Evolutionary conservation across 2,329 filamentous ascomycete species (phyloP), one percentile per base, ranked within the genome.

Genomic region (Emericellopsis atlantica): DNA sequence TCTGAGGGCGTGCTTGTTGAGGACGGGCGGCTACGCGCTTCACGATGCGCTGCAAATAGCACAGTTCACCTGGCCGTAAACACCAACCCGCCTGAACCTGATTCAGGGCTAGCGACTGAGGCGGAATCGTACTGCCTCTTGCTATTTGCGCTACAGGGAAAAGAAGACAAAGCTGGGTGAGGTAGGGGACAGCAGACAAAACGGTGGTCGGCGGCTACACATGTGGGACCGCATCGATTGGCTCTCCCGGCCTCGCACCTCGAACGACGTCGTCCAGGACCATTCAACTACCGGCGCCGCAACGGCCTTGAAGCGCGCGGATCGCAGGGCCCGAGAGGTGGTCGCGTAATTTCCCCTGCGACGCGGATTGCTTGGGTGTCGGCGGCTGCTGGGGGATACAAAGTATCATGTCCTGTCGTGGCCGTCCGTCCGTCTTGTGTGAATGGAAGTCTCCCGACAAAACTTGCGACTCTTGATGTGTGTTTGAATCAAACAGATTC

Each of bases 171-270:
- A 15, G 31, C 31, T 32, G 31, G 15, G 31, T 12, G 6, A 32
- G 11, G 31, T 32, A 12, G 31, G 31, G 11, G 15, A 12, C 31
- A 12, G 6, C 32, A 15, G n/a, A 9, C 32, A 29, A 29, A 29
- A 21, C 5, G 32, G 33, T 35, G 15, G n/a, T 11, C 14, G 36
- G 36, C 36, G 36, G 36, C 36, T 38, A 32, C 35, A 36, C 22
- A 35, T 26, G 49, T 47, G 49, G 45, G 40, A 43, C 35, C 12
- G 14, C 37, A 36, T 43, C 44, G 53, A 55, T 56, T 54, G 54
- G 54, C 45, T 44, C 45, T 24, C 45, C 48, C 41, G 42, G 43
- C 44, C 40, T 42, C 39, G 37, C 41, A 40, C 31, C 40, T 45
- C 40, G 37, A 43, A 48, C 47, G 45, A 48, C 47, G 45, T 22